phyloP scores from a whole-genome alignment of 441 rosid species.

The Eruca vesicaria region DNA sequence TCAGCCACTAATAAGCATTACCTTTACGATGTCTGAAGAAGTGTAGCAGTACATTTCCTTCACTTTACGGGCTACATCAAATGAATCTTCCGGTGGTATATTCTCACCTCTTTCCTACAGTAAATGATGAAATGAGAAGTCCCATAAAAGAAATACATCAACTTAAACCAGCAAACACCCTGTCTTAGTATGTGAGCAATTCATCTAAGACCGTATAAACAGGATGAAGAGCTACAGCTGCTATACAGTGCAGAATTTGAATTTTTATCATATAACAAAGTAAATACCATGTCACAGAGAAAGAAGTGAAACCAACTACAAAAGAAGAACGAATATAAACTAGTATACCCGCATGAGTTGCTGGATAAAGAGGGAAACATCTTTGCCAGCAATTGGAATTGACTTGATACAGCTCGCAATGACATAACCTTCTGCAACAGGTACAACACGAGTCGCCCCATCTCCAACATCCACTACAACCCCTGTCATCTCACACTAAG shows the following conservation, averaged over 20 bases:
- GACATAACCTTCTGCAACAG: conserved; percentile 99
- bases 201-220: neutral
- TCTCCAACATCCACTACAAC: conserved; percentile 99
- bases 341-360: conserved; percentile 95
- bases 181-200: neutral
- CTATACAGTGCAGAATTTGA: neutral
- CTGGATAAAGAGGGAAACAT: conserved; percentile 90
- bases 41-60: conserved; percentile 96
- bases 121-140: conserved; percentile 26
- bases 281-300: neutral
- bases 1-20: conserved; percentile 29
- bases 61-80: conserved; percentile 94
- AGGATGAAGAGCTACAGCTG: neutral
- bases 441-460: conserved; percentile 94
- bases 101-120: conserved; percentile 97
- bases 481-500: conserved; percentile 99
- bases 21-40: conserved; percentile 96
- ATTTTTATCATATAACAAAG: too few relatives aligned
- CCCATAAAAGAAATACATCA: neutral
- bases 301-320: neutral
- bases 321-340: neutral
- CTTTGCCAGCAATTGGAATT: conserved; percentile 89
- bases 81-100: conserved; percentile 95
- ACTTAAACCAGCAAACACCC: neutral
- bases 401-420: conserved; percentile 96